These are phyloP conservation scores for Cryptococcus hybrid DNA, from an alignment of 1,284 basidiomycete genomes.

Conservation along the genomic window DNA sequence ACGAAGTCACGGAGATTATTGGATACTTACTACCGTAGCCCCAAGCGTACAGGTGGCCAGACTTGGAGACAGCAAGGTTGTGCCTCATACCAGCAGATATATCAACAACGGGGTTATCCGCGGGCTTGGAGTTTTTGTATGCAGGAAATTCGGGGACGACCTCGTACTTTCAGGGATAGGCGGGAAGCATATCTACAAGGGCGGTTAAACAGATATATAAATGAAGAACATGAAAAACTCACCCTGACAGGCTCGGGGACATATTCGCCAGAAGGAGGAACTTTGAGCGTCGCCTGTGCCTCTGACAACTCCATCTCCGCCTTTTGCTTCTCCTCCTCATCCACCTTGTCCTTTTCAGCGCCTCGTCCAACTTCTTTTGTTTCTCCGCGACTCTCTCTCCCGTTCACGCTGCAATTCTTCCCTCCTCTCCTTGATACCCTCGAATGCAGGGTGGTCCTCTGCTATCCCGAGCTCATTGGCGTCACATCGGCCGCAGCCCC, in stretches of 20 bases:
- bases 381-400: slow-evolving; percentile 24
- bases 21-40: slow-evolving; percentile 64
- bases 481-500: slow-evolving; percentile 74
- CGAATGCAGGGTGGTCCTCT: slow-evolving; percentile 59
- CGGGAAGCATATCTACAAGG: slow-evolving; percentile 61
- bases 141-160: slow-evolving; percentile 49
- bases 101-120: slow-evolving; percentile 65
- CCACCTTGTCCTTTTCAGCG: slow-evolving; percentile 25
- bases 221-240: slow-evolving; percentile 21
- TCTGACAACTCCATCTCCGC: slow-evolving; percentile 29
- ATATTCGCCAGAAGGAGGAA: slow-evolving; percentile 59
- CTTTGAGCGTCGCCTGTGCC: slow-evolving; percentile 51
- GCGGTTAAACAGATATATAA: slow-evolving; percentile 24
- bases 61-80: slow-evolving; percentile 74
- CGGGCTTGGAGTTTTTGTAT: slow-evolving; percentile 45
- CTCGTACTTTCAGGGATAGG: slow-evolving; percentile 51
- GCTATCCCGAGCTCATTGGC: slow-evolving; percentile 73
- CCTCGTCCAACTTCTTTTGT: slow-evolving; percentile 25
- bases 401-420: slow-evolving; percentile 42
- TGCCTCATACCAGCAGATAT: slow-evolving; percentile 77
- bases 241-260: slow-evolving; percentile 53
- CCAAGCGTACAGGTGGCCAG: slow-evolving; percentile 81
- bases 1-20: too few relatives aligned
- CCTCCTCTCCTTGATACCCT: slow-evolving; percentile 48
- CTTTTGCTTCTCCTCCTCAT: slow-evolving; percentile 37